Evolutionary conservation across 163 green algal genomes (phyloP), one percentile per base, ranked within the genome.

Genomic region (Coccomyxa subellipsoidea): DNA sequence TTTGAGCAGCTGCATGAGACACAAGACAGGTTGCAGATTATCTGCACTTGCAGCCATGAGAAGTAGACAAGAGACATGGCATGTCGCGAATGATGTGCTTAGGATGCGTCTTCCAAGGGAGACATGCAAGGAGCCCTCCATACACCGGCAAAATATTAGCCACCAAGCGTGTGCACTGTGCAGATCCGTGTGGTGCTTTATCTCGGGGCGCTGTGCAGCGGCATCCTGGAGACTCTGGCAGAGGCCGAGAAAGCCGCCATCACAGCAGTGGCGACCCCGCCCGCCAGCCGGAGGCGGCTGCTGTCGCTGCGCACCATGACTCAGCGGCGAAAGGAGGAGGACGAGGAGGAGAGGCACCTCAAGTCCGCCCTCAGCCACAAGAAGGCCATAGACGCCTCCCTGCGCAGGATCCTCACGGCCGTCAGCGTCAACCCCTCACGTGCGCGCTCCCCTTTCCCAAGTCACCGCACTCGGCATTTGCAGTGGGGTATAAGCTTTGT

Each of bases 181-280:
- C 83, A 87, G 83, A 71, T 83, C 29, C 59, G 83, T 3, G 76
- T 69, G 8, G 59, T 84, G 27, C 40, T 87, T 75, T 84, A 84
- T 53, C 6, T 87, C 27, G 69, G 70, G 32, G 80, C 83, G 7
- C 40, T 87, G 15, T 80, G 47, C 25, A 78, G 70, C 66, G 79
- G 76, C 35, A 76, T 87, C 34, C 80, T 87, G 76, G 75, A 84
- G 69, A 47, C 83, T 15, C 47, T 87, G 83, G 75, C 83, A 8
- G 69, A 35, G 8, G 70, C 76, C 32, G 83, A 87, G 69, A 53
- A 47, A 4, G 80, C 80, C 21, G 27, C 34, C 69, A 69, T 36
- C 59, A 32, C 59, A 75, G 81, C 81, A 9, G 39, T 80, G 6
- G 39, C 75, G 9, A 18, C 37, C 38, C 75, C 75, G 21, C 2